A percentile compares a stretch with the other conserved stretches of the same genome.
Conservation (phyloP, 2,329 filamentous ascomycete genomes). For the Aschersonia sp. region DNA sequence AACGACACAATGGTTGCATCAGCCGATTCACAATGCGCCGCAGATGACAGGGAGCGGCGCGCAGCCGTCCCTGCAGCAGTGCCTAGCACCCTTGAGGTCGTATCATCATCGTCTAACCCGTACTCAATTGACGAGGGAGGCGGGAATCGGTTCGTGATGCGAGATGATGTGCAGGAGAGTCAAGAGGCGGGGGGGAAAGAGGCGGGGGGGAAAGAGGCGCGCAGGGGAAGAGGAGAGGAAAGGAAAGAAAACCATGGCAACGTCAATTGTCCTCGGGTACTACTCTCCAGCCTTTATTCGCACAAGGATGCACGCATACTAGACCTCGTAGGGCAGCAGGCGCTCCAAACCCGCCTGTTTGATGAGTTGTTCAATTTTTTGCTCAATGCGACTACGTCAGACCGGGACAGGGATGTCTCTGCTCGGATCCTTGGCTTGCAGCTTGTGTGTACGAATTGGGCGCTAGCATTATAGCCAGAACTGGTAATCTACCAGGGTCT, state of each 20-base stretch:
- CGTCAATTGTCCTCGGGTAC: background rate
- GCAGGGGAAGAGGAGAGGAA: background rate
- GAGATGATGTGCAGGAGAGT: background rate
- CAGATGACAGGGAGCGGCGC: background rate
- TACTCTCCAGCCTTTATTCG: background rate
- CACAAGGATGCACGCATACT: background rate
- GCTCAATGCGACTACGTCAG: background rate
- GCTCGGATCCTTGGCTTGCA: background rate
- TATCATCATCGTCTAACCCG: background rate
- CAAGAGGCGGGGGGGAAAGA: background rate
- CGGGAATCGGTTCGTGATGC: background rate
- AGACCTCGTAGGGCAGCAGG: background rate
- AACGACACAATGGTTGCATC: background rate
- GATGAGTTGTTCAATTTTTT: background rate
- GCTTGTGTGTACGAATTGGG: background rate
- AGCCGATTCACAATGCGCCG: background rate
- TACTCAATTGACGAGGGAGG: background rate
- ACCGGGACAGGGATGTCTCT: background rate
- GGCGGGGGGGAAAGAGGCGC: background rate
- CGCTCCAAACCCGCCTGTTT: background rate
- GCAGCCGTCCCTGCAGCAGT: background rate
- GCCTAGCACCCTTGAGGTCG: background rate
- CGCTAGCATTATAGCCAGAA: background rate
- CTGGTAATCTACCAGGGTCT: background rate
- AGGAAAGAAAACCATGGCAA: background rate